Percentiles rank a stretch among this genome's conserved stretches.
These are phyloP conservation scores for Globisporangium nodosum DNA, from an alignment of 352 stramenopile species.

Conservation along the genomic window DNA sequence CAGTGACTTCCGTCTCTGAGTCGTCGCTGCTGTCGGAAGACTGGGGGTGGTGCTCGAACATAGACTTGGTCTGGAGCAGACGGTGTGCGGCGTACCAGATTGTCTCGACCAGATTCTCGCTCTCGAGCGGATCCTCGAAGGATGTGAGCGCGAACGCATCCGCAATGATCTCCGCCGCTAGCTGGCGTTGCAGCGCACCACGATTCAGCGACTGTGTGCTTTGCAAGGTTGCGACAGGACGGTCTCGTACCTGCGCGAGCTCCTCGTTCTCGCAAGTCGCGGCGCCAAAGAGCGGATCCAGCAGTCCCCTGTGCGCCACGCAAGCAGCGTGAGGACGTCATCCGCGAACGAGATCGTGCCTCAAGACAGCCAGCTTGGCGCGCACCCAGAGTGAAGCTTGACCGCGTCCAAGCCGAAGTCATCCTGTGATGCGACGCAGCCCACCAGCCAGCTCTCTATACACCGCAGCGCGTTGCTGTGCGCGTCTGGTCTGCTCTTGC, in stretches of 20 bases:
- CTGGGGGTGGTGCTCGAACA: slow-evolving; percentile 15
- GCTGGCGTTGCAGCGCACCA: slow-evolving; percentile 14
- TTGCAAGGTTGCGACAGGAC: background rate
- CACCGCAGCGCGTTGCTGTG: slow-evolving; percentile 43
- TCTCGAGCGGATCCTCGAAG: slow-evolving; percentile 12
- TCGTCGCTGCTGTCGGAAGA: slow-evolving; percentile 6
- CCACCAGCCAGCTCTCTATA: slow-evolving; percentile 59
- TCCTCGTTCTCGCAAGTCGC: slow-evolving; percentile 29
- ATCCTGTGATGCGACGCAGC: slow-evolving; percentile 38
- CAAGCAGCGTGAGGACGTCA: background rate
- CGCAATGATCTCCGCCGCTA: slow-evolving; percentile 52
- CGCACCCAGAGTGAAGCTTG: slow-evolving; percentile 32
- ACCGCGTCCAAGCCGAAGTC: slow-evolving; percentile 41
- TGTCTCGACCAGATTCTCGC: slow-evolving; percentile 17
- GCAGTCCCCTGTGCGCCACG: slow-evolving; percentile 21
- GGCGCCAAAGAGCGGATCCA: slow-evolving; percentile 34
- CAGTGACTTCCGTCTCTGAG: slow-evolving; percentile 7
- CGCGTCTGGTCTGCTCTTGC: slow-evolving; percentile 27
- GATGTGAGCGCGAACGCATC: slow-evolving; percentile 45
- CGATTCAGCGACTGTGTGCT: background rate
- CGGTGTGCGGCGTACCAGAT: slow-evolving; percentile 22
- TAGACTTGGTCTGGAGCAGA: slow-evolving; percentile 19
- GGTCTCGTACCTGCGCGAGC: slow-evolving; percentile 28
- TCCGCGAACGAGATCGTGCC: background rate
- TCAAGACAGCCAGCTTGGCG: background rate